Conservation (phyloP, 805 yeast species). For the Candida qinlingensis region DNA sequence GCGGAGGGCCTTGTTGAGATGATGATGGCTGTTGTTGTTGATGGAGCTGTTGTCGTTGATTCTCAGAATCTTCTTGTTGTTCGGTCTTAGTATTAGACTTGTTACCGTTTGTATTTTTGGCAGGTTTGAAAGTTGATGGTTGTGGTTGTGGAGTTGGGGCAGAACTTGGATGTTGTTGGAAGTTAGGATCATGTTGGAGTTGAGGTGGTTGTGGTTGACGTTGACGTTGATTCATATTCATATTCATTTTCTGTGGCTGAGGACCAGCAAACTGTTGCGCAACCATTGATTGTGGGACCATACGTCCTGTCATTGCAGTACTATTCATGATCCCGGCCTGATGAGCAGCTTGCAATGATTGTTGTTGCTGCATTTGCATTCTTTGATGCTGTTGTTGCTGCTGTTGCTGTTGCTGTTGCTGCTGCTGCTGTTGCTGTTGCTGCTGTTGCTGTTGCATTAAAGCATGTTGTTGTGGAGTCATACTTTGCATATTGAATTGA, state of each 20-base stretch:
- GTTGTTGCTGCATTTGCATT: constrained; percentile 12
- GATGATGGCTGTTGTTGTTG: constrained; percentile 1
- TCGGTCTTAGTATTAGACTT: background rate
- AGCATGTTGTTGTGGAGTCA: constrained; percentile 13
- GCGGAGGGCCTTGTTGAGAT: background rate
- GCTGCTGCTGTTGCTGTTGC: too few relatives aligned
- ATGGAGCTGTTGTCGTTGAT: background rate
- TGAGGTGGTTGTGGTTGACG: constrained; percentile 3
- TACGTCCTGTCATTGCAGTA: background rate
- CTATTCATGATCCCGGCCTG: constrained; percentile 3
- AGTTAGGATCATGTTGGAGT: constrained; percentile 1
- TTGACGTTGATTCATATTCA: background rate
- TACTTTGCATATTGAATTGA: constrained; percentile 9
- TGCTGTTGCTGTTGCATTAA: constrained; percentile 12
- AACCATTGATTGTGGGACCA: constrained; percentile 14
- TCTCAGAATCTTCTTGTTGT: background rate
- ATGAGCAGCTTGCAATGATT: constrained; percentile 1
- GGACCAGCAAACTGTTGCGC: background rate
- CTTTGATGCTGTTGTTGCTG: constrained; percentile 10
- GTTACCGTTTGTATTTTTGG: background rate
- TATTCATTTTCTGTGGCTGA: background rate
- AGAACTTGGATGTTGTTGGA: background rate
- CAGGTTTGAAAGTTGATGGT: background rate
- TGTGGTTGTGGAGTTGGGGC: background rate
- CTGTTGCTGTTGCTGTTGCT: constrained; percentile 15